Conservation (phyloP, 2,329 filamentous ascomycete species). For the Stemphylium vesicarium region DNA sequence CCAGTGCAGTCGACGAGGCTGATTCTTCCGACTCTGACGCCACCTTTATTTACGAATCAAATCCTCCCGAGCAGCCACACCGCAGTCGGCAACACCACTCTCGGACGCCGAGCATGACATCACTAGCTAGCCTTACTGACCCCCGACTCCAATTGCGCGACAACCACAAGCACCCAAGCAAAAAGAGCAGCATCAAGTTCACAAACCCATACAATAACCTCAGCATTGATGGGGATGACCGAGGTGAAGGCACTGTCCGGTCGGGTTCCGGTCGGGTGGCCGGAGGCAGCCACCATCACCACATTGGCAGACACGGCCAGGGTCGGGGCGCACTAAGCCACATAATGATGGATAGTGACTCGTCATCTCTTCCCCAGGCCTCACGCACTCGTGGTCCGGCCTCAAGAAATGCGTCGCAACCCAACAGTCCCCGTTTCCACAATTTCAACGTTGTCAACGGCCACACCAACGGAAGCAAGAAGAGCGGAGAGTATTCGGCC, state of each 20-base stretch:
- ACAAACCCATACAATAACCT: conserved; percentile 74
- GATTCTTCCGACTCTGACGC: conserved; percentile 97
- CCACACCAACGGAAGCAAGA: conserved; percentile 53
- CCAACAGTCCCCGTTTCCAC: conserved; percentile 68
- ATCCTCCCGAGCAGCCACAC: conserved; percentile 70
- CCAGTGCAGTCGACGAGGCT: conserved; percentile 92
- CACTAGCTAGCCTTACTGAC: conserved; percentile 73
- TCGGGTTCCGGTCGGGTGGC: conserved; percentile 52
- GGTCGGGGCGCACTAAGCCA: conserved; percentile 72
- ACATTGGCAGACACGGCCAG: conserved; percentile 80
- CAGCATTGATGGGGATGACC: conserved; percentile 56
- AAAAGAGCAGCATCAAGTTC: conserved; percentile 97
- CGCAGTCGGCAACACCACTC: conserved; percentile 83
- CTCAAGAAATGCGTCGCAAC: conserved; percentile 68
- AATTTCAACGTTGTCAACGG: conserved; percentile 53
- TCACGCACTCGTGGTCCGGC: conserved; percentile 67
- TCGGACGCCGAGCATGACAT: conserved; percentile 91
- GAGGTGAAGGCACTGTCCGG: conserved; percentile 48
- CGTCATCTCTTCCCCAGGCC: conserved; percentile 70
- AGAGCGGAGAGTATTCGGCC: conserved; percentile 67
- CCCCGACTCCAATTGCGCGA: conserved; percentile 63
- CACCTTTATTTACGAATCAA: conserved; percentile 98
- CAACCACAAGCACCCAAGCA: conserved; percentile 65
- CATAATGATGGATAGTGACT: conserved; percentile 62
- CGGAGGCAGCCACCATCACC: conserved; percentile 77